Evolutionary conservation across 805 yeast species (phyloP).

Genomic region (Wickerhamomyces xylosicus): DNA sequence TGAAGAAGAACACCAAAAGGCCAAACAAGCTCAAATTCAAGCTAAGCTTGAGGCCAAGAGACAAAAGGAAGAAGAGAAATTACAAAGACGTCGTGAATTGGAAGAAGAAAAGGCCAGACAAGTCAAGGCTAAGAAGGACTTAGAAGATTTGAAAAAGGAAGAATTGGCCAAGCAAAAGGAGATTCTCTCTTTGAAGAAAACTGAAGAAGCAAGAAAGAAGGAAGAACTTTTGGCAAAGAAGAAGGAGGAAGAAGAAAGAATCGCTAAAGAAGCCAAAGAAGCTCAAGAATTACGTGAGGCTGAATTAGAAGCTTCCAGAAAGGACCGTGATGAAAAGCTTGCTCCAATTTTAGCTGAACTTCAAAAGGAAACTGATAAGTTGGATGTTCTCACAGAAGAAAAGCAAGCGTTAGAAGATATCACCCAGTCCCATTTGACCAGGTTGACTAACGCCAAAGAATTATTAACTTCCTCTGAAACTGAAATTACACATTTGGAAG

Average conservation of each 20-base stretch:
- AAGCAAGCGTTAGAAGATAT: conserved; percentile 37
- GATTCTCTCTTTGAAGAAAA: conserved; percentile 25
- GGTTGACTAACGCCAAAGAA: conserved; percentile 31
- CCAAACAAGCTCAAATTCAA: conserved; percentile 27
- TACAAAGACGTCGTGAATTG: conserved; percentile 23
- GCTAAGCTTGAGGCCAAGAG: conserved; percentile 34
- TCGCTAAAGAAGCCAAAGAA: conserved; percentile 21
- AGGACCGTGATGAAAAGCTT: conserved; percentile 41
- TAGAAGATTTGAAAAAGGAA: conserved; percentile 23
- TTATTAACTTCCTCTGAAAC: conserved; percentile 33
- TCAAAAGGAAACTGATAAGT: conserved; percentile 35
- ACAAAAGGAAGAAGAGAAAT: conserved; percentile 36
- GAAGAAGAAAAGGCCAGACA: conserved; percentile 23
- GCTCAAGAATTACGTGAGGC: conserved; percentile 38
- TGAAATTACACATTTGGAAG: conserved; percentile 29
- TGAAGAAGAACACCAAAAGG: conserved; percentile 27
- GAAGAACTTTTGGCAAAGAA: conserved; percentile 21
- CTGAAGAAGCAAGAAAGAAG: conserved; percentile 17
- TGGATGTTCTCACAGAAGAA: conserved; percentile 39
- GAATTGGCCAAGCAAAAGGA: conserved; percentile 24
- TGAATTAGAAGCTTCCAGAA: conserved; percentile 30
- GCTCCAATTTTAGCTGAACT: conserved; percentile 46
- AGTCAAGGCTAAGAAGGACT: conserved; percentile 19
- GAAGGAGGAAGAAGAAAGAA: conserved; percentile 17
- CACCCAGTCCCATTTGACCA: conserved; percentile 31